These are phyloP conservation scores for Amylocystis lapponica DNA, from an alignment of 768 basidiomycete genomes.

Conservation along the genomic window DNA sequence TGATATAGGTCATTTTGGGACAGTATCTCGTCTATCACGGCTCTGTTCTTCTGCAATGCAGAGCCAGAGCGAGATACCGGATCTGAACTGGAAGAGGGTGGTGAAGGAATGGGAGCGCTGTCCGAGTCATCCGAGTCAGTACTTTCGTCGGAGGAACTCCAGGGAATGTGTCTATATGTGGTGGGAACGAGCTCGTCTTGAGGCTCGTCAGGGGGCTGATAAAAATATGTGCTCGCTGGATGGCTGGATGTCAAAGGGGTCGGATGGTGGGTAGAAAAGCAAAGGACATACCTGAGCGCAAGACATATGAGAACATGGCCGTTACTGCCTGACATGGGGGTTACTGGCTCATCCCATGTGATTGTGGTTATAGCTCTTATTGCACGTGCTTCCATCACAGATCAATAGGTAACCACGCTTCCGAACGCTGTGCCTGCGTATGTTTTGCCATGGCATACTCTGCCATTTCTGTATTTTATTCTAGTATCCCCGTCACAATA, in stretches of 20 bases:
- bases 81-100: constrained; percentile 24
- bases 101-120: constrained; percentile 9
- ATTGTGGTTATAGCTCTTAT: constrained; percentile 5
- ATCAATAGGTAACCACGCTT: no score
- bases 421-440: no score
- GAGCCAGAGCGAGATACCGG: constrained; percentile 5
- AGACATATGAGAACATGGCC: constrained; percentile 24
- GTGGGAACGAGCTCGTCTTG: constrained; percentile 34
- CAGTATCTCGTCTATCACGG: constrained; percentile 49
- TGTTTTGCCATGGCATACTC: no score
- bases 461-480: no score
- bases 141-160: constrained; percentile 19
- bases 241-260: neutral
- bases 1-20: constrained; percentile 62
- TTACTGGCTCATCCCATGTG: constrained; percentile 14
- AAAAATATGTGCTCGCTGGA: constrained; percentile 57
- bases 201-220: constrained; percentile 54
- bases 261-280: constrained; percentile 1
- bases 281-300: constrained; percentile 16
- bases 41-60: constrained; percentile 13
- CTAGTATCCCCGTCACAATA: no score
- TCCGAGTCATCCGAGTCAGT: constrained; percentile 15
- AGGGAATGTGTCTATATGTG: constrained; percentile 22
- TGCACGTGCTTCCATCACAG: neutral
- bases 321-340: constrained; percentile 12